Conservation (phyloP, 305 asterid genomes). For the Fraxinus platypoda region DNA sequence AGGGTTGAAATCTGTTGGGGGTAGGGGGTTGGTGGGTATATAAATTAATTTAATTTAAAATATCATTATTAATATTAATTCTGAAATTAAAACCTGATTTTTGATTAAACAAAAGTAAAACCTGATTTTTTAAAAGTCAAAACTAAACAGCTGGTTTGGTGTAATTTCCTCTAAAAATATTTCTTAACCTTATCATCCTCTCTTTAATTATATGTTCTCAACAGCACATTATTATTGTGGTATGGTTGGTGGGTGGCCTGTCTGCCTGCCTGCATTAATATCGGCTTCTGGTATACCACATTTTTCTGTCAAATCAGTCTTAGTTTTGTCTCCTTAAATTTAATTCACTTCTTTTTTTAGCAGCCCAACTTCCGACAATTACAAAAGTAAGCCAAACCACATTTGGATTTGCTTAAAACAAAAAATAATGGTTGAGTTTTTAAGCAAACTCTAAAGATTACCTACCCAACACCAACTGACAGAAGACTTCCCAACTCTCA, state of each 20-base stretch:
- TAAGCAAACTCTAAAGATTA: constrained; percentile 11
- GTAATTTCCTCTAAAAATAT: too few species aligned
- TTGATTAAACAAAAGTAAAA: too few species aligned
- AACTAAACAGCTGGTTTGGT: too few species aligned
- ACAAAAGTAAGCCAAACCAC: background rate
- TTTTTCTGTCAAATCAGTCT: background rate
- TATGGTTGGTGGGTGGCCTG: constrained; percentile 11
- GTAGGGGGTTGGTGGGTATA: too few species aligned
- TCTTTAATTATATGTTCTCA: too few species aligned
- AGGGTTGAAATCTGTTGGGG: too few species aligned
- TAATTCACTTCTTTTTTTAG: background rate
- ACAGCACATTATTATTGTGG: background rate
- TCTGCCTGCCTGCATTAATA: constrained; percentile 1
- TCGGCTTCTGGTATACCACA: constrained; percentile 15
- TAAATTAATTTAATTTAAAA: too few species aligned
- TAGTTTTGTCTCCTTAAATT: background rate
- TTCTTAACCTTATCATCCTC: background rate
- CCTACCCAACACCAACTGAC: constrained; percentile 15
- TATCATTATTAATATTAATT: too few species aligned
- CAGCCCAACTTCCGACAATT: background rate
- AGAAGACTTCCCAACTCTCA: background rate
- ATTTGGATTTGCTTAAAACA: background rate
- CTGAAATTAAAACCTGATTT: too few species aligned
- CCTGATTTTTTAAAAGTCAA: too few species aligned
- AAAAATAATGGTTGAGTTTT: background rate